Base-by-base conservation (phyloP, 2,329 filamentous ascomycete genomes). In the Microdochium trichocladiopsis region DNA sequence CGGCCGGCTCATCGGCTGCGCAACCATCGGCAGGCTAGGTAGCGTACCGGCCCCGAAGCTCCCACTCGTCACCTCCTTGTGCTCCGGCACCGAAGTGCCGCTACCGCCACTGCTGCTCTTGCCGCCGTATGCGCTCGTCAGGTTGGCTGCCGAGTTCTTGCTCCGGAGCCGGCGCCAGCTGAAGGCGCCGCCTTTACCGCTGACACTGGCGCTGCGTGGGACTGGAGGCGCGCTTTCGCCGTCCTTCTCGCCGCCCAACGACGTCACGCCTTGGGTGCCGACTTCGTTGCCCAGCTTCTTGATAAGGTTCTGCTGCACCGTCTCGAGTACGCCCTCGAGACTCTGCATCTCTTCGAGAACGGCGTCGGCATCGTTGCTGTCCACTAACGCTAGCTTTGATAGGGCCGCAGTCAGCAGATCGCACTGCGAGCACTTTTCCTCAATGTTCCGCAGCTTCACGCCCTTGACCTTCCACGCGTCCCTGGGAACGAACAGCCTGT, bases 211-310 rank as follows among this genome's bases (percentile, higher is more conserved):
- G 18, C 78, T 78, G 50, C 82, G 76, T 4, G 78, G 78, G 41
- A 80, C 70, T 2, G 71, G 57, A 3, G 68, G 61, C 2, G 52
- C 51, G 53, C 61, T 37, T 50, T 67, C 58, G 50, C 58, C 56
- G 65, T 75, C 58, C 69, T 75, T 63, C 71, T 79, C 51, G 68
- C 71, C 52, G 65, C 69, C 62, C 70, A 66, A 50, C 60, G 67
- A 48, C 67, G 67, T 48, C 66, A 66, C 53, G 4, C 86, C 83
- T 53, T 93, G 85, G 2, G 92, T 83, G 11, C 94, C 94, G 11
- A 99, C 94, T 58, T 99, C 94, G 62, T 79, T 90, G n/a, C 94
- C 93, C 3, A 99, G 79, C 63, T 91, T 95, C 65, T 95, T 93
- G 4, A 82, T 74, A 43, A 97, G 74, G 3, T 80, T 77, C 1